Base-by-base conservation (phyloP, 1,284 basidiomycete species). In the Ustilago crameri region DNA sequence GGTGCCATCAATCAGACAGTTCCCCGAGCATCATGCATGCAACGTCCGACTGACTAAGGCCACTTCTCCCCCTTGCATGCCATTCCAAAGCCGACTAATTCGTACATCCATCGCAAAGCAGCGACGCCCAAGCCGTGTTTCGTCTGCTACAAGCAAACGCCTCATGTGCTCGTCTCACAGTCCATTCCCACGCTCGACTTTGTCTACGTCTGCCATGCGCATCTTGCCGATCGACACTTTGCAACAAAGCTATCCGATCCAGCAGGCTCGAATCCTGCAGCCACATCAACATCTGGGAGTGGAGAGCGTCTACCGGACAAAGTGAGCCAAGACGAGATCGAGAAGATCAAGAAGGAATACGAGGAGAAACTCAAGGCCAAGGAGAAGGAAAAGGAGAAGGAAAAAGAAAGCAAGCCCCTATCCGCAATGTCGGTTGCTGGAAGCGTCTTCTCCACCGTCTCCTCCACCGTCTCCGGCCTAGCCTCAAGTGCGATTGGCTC, bases 81-180 rank as follows among this genome's bases (percentile, higher is more conserved):
- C 7, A 44, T 41, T 10, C 50, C 37, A 45, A 49, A 75, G 48
- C 68, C 69, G 15, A 45, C 43, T 22, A 80, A 79, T 37, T 56
- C 67, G 22, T 80, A 81, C 52, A 60, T 73, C 20, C 71, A 74
- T 38, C 75, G 78, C 9, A 69, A 76, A 47, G 78, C 78, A 3
- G 69, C 53, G 3, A 75, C 76, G 14, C 60, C 74, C 7, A 72
- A 69, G 23, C 17, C 73, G 10, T 81, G 76, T 54, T 64, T 72
- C 38, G 63, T 80, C 12, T 80, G 78, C 55, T 56, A 57, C 48
- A 69, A 72, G 44, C 56, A 50, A 35, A 61, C 76, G 4, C 65
- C 73, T 3, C 67, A 69, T 34, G 75, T 81, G 24, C 70, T 80
- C 20, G 70, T 78, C 5, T 79, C 73, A 14, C 57, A 65, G 14